Evolutionary conservation across 176 grass and related monocot species (phyloP), one percentile per base, ranked within the genome.

Genomic region (Bonia amplexicaulis): DNA sequence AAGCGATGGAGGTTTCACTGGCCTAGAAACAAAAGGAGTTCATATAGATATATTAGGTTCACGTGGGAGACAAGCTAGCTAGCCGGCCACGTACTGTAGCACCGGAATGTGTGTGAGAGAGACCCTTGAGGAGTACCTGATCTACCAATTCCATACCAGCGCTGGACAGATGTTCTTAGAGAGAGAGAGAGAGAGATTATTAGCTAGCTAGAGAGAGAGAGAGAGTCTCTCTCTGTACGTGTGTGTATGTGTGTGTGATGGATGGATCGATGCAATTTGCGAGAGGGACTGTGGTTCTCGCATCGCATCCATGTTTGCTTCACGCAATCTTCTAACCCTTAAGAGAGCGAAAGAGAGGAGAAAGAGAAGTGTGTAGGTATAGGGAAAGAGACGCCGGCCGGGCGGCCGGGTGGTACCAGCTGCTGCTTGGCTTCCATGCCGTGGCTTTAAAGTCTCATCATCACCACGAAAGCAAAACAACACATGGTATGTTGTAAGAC

Each of bases 371-470:
- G 77, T 79, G 78, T 61, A 87, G 88, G 33, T 35, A 55, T 66
- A 85, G 87, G 70, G 92, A 87, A 79, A 82, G 71, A 37, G 73
- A 79, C 40, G 55, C 52, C 12, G 15, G 44, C 14, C 7, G 15
- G 44, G 7, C 7, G 29, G 48, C 65, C 47, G 51, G 80, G 90
- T 71, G 88, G 88, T 86, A 88, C 90, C 89, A 86, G 83, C 80
- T 46, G 57, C 62, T 48, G 44, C 76, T 53, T 53, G 80, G 74
- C 71, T 57, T 93, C 84, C 93, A 86, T 95, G 89, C 88, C 95
- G 95, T 98, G 93, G 93, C 95, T 95, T 98, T 98, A 90, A 98
- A 98, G 95, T 91, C 89, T 94, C 89, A 93, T 93, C 93, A 93
- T 93, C 90, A 84, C 93, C 87, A 80, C 85, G 90, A 90, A 92